Evolutionary conservation across 2,329 filamentous ascomycete species (phyloP).

Genomic region (Verticillium isaacii): DNA sequence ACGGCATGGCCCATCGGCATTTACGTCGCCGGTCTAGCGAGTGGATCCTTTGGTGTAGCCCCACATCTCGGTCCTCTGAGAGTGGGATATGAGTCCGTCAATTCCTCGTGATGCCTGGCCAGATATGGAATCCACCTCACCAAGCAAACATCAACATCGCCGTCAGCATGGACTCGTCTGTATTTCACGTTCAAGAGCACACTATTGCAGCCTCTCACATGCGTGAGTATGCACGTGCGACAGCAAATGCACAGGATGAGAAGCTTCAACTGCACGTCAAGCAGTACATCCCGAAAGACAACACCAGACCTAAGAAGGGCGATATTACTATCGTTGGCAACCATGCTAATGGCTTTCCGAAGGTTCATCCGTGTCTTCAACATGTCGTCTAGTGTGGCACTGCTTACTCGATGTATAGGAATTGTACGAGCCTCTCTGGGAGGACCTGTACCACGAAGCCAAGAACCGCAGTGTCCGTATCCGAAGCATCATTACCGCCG

Average conservation of each 20-base stretch:
- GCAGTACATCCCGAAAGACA: slow-evolving; percentile 77
- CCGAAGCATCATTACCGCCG: slow-evolving; percentile 82
- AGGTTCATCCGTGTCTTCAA: slow-evolving; percentile 26
- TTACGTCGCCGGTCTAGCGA: too few species aligned
- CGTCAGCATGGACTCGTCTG: slow-evolving; percentile 22
- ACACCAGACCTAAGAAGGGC: slow-evolving; percentile 61
- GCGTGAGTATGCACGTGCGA: slow-evolving; percentile 73
- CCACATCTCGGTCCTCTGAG: too few species aligned
- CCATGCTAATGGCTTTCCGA: slow-evolving; percentile 91
- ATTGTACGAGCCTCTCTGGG: slow-evolving; percentile 87
- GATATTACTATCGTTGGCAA: slow-evolving; percentile 82
- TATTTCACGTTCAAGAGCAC: slow-evolving; percentile 70
- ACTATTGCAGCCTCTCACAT: slow-evolving; percentile 71
- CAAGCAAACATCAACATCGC: background rate
- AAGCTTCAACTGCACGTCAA: slow-evolving; percentile 72
- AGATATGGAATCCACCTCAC: too few species aligned
- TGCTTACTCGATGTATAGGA: slow-evolving; percentile 41
- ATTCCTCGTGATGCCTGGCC: too few species aligned
- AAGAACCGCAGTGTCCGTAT: slow-evolving; percentile 58
- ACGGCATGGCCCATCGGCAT: too few species aligned
- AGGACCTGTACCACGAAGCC: slow-evolving; percentile 58
- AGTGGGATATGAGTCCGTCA: too few species aligned
- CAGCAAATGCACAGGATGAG: slow-evolving; percentile 68
- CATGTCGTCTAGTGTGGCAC: background rate
- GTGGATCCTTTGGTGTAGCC: too few species aligned